Evolutionary conservation across 257 asterid genomes (phyloP).

Genomic region (Linderniella brevidens): DNA sequence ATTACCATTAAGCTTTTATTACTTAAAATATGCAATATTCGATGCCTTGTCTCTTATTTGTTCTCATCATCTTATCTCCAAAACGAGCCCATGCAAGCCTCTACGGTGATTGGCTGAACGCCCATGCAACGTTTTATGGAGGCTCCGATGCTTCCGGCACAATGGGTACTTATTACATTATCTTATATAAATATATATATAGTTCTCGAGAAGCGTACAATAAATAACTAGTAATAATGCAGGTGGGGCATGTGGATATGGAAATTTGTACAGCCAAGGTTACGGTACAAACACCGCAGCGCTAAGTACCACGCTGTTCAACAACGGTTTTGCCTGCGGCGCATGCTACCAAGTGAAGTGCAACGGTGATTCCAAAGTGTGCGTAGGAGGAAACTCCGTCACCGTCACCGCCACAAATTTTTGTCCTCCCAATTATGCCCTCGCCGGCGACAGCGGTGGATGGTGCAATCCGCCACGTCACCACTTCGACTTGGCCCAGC

Average conservation of each 20-base stretch:
- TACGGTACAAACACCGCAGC: slow-evolving; percentile 48
- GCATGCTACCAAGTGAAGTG: slow-evolving; percentile 33
- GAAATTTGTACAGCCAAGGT: slow-evolving; percentile 19
- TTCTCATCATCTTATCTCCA: no score
- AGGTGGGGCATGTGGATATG: no score
- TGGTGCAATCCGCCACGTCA: slow-evolving; percentile 56
- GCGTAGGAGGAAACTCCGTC: slow-evolving; percentile 13
- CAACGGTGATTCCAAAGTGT: slow-evolving; percentile 7
- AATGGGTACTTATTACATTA: slow-evolving; percentile 19
- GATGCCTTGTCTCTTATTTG: no score
- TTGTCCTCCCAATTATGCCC: slow-evolving; percentile 47
- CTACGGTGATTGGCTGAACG: slow-evolving; percentile 21
- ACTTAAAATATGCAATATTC: no score
- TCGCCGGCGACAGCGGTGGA: slow-evolving; percentile 32
- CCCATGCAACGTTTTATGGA: slow-evolving; percentile 49
- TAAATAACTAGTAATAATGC: no score
- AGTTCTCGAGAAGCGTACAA: no score
- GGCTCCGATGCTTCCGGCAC: slow-evolving; percentile 50
- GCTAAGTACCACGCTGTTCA: slow-evolving; percentile 27
- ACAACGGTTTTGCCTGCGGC: slow-evolving; percentile 42
- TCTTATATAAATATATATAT: no score
- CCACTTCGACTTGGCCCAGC: slow-evolving; percentile 40
- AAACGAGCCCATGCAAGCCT: no score
- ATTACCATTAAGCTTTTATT: no score
- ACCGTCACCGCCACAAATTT: slow-evolving; percentile 43